Evolutionary conservation across 345 rosid species (phyloP).

Genomic region (Boechera divaricarpa): DNA sequence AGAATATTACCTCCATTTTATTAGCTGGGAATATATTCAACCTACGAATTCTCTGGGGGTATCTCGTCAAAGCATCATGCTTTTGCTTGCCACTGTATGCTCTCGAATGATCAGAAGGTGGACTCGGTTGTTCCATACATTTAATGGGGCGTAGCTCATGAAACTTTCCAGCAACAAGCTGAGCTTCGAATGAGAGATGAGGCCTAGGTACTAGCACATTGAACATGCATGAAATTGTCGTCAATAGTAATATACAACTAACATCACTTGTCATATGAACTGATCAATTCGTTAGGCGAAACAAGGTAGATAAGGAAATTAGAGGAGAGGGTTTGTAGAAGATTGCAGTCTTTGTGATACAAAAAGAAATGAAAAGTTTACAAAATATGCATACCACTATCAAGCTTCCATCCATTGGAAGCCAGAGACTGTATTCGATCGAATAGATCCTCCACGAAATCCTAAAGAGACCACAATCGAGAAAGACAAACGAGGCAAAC

Average conservation of each 20-base stretch:
- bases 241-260: slow-evolving; percentile 17
- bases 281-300: slow-evolving; percentile 4
- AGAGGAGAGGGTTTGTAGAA: slow-evolving; percentile 18
- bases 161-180: slow-evolving; percentile 95
- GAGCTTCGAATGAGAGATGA: slow-evolving; percentile 97
- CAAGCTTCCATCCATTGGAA: slow-evolving; percentile 89
- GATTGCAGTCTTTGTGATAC: slow-evolving; percentile 17
- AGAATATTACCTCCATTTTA: slow-evolving; percentile 72
- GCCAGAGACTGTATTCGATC: slow-evolving; percentile 72
- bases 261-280: slow-evolving; percentile 2
- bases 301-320: slow-evolving; percentile 2
- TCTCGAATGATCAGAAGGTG: slow-evolving; percentile 58
- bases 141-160: slow-evolving; percentile 74
- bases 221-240: slow-evolving; percentile 6
- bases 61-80: slow-evolving; percentile 79
- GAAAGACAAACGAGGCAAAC: slow-evolving; percentile 14
- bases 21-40: slow-evolving; percentile 85
- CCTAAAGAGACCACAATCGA: slow-evolving; percentile 57
- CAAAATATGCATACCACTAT: slow-evolving; percentile 65
- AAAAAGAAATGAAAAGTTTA: slow-evolving; percentile 9
- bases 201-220: slow-evolving; percentile 83
- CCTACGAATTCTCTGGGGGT: slow-evolving; percentile 90
- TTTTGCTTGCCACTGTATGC: slow-evolving; percentile 71
- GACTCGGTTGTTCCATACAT: slow-evolving; percentile 77
- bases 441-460: slow-evolving; percentile 95